Conservation (phyloP, 495 filamentous ascomycete genomes). For the Daldinia grandis region DNA sequence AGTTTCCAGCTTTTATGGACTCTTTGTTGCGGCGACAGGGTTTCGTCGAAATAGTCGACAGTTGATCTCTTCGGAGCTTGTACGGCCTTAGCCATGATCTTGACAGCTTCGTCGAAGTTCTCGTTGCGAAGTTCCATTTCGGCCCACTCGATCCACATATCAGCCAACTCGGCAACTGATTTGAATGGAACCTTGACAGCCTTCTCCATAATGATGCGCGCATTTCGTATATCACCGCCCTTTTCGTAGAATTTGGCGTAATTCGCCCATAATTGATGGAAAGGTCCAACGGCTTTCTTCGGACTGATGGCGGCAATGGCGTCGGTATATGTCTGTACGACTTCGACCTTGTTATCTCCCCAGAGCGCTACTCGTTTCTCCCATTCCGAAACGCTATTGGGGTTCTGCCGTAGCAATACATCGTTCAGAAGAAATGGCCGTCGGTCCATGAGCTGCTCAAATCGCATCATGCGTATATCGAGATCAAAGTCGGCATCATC, state of each 20-base stretch:
- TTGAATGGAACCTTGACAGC: constrained; percentile 98
- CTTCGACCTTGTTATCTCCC: constrained; percentile 90
- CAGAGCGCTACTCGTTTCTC: constrained; percentile 94
- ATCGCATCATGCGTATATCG: constrained; percentile 96
- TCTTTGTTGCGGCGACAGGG: constrained; percentile 89
- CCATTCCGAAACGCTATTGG: constrained; percentile 97
- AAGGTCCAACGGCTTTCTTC: constrained; percentile 92
- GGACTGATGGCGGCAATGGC: constrained; percentile 93
- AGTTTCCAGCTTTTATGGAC: constrained; percentile 99
- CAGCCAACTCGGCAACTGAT: constrained; percentile 91
- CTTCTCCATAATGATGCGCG: constrained; percentile 94
- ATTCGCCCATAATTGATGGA: constrained; percentile 95
- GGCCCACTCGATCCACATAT: constrained; percentile 99
- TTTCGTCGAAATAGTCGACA: constrained; percentile 98
- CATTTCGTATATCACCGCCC: constrained; percentile 83
- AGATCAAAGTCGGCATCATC: constrained; percentile 94
- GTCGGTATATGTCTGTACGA: constrained; percentile 94
- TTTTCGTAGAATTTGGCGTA: constrained; percentile 98
- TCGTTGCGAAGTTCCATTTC: constrained; percentile 96
- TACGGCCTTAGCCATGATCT: constrained; percentile 96
- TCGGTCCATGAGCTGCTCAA: constrained; percentile 98
- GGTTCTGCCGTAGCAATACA: constrained; percentile 93
- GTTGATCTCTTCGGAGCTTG: constrained; percentile 93
- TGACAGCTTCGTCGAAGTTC: constrained; percentile 92
- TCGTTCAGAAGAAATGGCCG: constrained; percentile 97